Conservation (phyloP, 2,329 filamentous ascomycete genomes). For the Paraphoma chrysanthemicola region DNA sequence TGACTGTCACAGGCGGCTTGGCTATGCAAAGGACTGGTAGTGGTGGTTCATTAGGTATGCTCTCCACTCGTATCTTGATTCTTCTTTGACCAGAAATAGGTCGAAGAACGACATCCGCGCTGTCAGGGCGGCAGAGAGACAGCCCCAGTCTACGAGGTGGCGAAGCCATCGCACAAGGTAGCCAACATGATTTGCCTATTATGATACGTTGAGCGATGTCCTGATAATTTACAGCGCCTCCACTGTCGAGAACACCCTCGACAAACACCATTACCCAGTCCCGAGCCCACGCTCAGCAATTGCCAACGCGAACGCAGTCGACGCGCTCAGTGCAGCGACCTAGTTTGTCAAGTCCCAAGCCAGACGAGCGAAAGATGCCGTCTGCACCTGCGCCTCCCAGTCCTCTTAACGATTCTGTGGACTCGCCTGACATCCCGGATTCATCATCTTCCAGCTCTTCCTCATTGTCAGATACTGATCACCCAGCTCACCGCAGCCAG, state of each 20-base stretch:
- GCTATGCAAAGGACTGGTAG: conserved; percentile 62
- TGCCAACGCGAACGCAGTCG: conserved; percentile 32
- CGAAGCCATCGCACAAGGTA: conserved; percentile 55
- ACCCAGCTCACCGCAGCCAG: conserved; percentile 52
- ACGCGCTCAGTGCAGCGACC: conserved; percentile 34
- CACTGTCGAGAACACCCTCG: conserved; percentile 56
- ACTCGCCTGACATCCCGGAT: conserved; percentile 29
- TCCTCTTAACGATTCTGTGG: conserved; percentile 16
- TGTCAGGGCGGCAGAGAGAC: conserved; percentile 65
- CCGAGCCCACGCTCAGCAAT: conserved; percentile 30
- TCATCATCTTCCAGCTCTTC: conserved; percentile 41
- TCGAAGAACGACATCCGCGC: conserved; percentile 58
- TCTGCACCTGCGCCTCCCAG: conserved; percentile 9
- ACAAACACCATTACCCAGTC: conserved; percentile 56
- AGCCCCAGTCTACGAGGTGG: conserved; percentile 60
- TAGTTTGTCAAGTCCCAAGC: conserved; percentile 24
- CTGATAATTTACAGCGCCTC: conserved; percentile 23
- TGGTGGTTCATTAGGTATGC: conserved; percentile 48
- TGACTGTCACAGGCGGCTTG: conserved; percentile 46
- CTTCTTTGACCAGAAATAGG: conserved; percentile 23
- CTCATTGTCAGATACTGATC: conserved; percentile 45
- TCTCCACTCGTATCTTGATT: not conserved
- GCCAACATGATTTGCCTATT: not conserved
- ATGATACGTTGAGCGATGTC: no score
- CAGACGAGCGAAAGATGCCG: conserved; percentile 15